These are phyloP conservation scores for Xanthoconium separans DNA, from an alignment of 1,284 basidiomycete genomes.

Conservation along the genomic window DNA sequence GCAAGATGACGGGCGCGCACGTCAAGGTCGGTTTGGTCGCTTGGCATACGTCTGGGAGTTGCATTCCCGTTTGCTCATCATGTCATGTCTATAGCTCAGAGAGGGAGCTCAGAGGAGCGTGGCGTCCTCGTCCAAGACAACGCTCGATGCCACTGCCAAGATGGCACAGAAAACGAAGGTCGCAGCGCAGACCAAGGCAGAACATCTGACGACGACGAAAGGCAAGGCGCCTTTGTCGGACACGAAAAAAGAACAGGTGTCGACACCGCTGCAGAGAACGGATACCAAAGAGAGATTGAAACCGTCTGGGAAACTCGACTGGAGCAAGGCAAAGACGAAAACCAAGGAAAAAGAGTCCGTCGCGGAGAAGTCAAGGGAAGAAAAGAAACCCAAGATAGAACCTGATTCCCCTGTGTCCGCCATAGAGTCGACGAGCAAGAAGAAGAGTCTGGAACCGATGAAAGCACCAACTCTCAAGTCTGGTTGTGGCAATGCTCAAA, in stretches of 20 bases:
- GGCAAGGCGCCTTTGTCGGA: conserved; percentile 9
- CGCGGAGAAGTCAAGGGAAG: conserved; percentile 24
- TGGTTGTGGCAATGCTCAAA: neutral
- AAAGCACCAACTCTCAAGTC: neutral
- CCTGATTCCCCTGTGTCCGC: neutral
- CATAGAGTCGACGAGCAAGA: conserved; percentile 1
- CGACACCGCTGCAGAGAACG: conserved; percentile 9
- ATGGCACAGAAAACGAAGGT: conserved; percentile 9
- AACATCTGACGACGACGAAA: conserved; percentile 22
- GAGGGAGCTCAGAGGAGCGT: neutral
- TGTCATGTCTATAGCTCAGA: conserved; percentile 15
- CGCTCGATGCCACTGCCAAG: conserved; percentile 23
- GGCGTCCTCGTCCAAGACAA: conserved; percentile 32
- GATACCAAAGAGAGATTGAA: conserved; percentile 40
- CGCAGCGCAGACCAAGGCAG: conserved; percentile 3
- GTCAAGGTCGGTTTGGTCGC: conserved; percentile 43
- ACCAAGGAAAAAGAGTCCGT: conserved; percentile 29
- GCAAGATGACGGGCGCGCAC: conserved; percentile 50
- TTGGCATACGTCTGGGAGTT: neutral
- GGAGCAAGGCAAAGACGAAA: conserved; percentile 54
- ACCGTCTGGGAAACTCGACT: conserved; percentile 57
- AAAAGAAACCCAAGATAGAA: conserved; percentile 25
- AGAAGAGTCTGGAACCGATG: neutral
- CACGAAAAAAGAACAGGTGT: conserved; percentile 13
- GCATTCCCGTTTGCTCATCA: neutral